Conservation (phyloP, 2,329 filamentous ascomycete genomes). For the Colletotrichum brevisporum region DNA sequence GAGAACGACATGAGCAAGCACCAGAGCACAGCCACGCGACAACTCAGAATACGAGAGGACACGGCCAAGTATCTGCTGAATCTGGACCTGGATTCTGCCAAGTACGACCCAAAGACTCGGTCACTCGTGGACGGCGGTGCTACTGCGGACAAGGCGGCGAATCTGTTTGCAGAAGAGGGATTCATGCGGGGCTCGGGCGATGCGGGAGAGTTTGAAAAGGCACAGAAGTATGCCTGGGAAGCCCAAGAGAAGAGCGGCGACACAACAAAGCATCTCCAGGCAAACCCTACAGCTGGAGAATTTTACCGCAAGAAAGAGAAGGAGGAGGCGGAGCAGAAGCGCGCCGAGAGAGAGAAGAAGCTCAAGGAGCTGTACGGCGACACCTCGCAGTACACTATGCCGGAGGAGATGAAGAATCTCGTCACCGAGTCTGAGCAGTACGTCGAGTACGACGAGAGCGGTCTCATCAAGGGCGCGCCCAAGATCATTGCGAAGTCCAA, state of each 20-base stretch:
- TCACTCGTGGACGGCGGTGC: slow-evolving; percentile 90
- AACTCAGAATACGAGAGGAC: slow-evolving; percentile 93
- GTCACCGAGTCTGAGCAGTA: slow-evolving; percentile 88
- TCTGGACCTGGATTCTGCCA: slow-evolving; percentile 94
- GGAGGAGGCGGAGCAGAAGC: slow-evolving; percentile 79
- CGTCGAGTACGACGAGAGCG: slow-evolving; percentile 94
- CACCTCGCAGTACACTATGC: slow-evolving; percentile 64
- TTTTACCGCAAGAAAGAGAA: slow-evolving; percentile 84
- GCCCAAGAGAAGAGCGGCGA: slow-evolving; percentile 86
- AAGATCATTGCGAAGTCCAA: slow-evolving; percentile 86
- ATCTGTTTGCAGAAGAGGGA: slow-evolving; percentile 91
- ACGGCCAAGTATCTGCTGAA: slow-evolving; percentile 97
- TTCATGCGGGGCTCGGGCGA: slow-evolving; percentile 92
- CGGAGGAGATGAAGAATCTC: slow-evolving; percentile 70
- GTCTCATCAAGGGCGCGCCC: slow-evolving; percentile 88
- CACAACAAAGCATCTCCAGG: slow-evolving; percentile 89
- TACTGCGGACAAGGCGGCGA: slow-evolving; percentile 83
- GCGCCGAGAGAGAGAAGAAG: slow-evolving; percentile 76
- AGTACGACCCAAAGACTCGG: slow-evolving; percentile 97
- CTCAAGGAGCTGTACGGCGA: slow-evolving; percentile 88
- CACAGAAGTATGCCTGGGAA: slow-evolving; percentile 95
- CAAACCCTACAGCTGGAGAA: slow-evolving; percentile 95
- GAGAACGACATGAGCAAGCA: slow-evolving; percentile 97
- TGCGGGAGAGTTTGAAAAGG: slow-evolving; percentile 91
- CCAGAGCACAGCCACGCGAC: slow-evolving; percentile 90